Evolutionary conservation across 169 alveolate genomes (phyloP).

Genomic region (Pseudocohnilembus persalinus): DNA sequence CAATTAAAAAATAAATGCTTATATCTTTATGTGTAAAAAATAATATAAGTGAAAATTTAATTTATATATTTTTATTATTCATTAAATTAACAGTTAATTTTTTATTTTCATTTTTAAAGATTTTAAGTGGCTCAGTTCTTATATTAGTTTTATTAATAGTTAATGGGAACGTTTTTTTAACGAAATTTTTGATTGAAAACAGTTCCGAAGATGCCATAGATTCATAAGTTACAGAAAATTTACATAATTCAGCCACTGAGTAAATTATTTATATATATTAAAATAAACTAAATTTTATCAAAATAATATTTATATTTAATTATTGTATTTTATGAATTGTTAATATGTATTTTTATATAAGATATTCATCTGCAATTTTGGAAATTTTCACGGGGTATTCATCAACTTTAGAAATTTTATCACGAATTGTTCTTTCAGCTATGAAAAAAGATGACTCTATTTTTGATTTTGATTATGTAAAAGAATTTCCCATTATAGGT

Average conservation of each 20-base stretch:
- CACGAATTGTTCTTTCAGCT: slow-evolving; percentile 26
- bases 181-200: slow-evolving; percentile 19
- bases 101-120: too few species aligned
- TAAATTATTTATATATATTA: too few species aligned
- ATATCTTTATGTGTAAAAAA: slow-evolving; percentile 8
- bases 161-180: slow-evolving; percentile 6
- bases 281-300: too few species aligned
- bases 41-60: neutral
- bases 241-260: slow-evolving; percentile 19
- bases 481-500: slow-evolving; percentile 31
- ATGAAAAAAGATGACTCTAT: slow-evolving; percentile 27
- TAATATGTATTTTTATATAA: neutral
- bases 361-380: slow-evolving; percentile 18
- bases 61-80: too few species aligned
- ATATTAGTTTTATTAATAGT: slow-evolving; percentile 7
- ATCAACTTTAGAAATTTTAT: slow-evolving; percentile 15
- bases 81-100: too few species aligned
- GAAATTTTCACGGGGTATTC: slow-evolving; percentile 25
- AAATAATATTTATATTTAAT: too few species aligned
- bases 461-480: slow-evolving; percentile 20
- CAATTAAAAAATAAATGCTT: slow-evolving; percentile 21
- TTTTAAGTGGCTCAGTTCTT: slow-evolving; percentile 1
- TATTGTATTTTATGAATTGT: too few species aligned
- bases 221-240: slow-evolving; percentile 8
- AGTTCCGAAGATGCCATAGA: slow-evolving; percentile 28